A percentile compares a stretch with the other conserved stretches of the same genome.
Evolutionary conservation across 192 early-diverging fungal genomes (phyloP).

Genomic region (Dissophora globulifera): DNA sequence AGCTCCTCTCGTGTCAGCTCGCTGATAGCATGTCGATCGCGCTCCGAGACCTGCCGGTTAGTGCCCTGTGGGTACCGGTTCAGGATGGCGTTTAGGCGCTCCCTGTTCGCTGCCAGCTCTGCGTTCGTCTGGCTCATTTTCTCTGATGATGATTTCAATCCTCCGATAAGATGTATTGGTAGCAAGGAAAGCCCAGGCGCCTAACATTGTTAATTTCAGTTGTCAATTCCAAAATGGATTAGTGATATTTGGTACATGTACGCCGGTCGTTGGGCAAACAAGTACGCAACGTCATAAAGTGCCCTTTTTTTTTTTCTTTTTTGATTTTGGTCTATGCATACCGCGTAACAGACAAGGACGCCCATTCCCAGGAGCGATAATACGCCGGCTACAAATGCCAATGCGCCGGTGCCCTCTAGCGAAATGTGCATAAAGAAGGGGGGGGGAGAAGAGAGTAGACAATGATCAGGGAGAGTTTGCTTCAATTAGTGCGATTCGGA

Average conservation of each 20-base stretch:
- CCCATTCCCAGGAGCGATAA: conserved; percentile 62
- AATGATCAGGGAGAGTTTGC: conserved; percentile 1
- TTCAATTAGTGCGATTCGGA: conserved; percentile 10
- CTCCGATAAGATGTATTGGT: conserved; percentile 33
- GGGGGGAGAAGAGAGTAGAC: background rate
- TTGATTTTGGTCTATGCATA: too few relatives aligned
- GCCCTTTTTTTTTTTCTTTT: too few relatives aligned
- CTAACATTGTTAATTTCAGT: too few relatives aligned
- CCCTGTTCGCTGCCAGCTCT: conserved; percentile 35
- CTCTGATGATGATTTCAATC: conserved; percentile 28
- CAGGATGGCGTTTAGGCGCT: conserved; percentile 29
- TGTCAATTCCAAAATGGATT: conserved; percentile 9
- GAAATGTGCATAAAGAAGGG: background rate
- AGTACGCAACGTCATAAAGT: too few relatives aligned
- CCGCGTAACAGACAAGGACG: conserved; percentile 66
- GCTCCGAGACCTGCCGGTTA: conserved; percentile 22
- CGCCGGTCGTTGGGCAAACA: too few relatives aligned
- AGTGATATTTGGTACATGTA: too few relatives aligned
- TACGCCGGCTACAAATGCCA: conserved; percentile 62
- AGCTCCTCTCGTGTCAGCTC: conserved; percentile 31
- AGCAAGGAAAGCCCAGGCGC: conserved; percentile 43
- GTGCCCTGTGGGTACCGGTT: conserved; percentile 24
- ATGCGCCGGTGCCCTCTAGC: conserved; percentile 45
- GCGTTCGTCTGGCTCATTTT: conserved; percentile 29
- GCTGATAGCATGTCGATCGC: conserved; percentile 27